Conservation (phyloP, 2,329 filamentous ascomycete species). For the Aspergillus cejpii region DNA sequence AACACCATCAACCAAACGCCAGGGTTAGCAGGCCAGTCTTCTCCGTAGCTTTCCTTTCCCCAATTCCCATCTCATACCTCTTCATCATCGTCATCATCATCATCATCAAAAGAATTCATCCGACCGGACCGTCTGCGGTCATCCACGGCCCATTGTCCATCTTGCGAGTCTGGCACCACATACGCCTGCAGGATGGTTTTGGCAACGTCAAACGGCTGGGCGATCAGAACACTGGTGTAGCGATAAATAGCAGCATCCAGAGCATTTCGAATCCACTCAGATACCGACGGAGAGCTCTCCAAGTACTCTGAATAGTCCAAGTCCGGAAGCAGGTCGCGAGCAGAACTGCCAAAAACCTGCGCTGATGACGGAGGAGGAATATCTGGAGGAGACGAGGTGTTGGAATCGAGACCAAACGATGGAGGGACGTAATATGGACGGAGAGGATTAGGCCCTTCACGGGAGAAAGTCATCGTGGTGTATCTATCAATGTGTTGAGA, state of each 20-base stretch:
- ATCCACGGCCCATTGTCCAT: conserved; percentile 26
- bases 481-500: conserved; percentile 8
- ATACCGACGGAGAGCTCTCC: conserved; percentile 66
- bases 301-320: conserved; percentile 88
- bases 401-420: conserved; percentile 53
- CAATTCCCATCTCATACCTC: background rate
- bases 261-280: conserved; percentile 68
- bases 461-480: conserved; percentile 40
- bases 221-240: conserved; percentile 80
- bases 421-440: conserved; percentile 59
- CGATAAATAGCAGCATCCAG: conserved; percentile 85
- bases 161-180: conserved; percentile 40
- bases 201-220: conserved; percentile 94
- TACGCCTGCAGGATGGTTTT: conserved; percentile 85
- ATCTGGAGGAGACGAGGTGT: conserved; percentile 31
- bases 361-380: conserved; percentile 37
- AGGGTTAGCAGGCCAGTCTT: too few relatives aligned
- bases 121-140: conserved; percentile 25
- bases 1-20: background rate
- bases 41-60: too few relatives aligned
- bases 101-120: conserved; percentile 30
- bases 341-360: conserved; percentile 54
- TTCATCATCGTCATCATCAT: conserved; percentile 28
- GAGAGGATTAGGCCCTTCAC: conserved; percentile 53
- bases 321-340: conserved; percentile 80